Conservation (phyloP, 306 rosid genomes). For the Amphicarpaea edgeworthii region DNA sequence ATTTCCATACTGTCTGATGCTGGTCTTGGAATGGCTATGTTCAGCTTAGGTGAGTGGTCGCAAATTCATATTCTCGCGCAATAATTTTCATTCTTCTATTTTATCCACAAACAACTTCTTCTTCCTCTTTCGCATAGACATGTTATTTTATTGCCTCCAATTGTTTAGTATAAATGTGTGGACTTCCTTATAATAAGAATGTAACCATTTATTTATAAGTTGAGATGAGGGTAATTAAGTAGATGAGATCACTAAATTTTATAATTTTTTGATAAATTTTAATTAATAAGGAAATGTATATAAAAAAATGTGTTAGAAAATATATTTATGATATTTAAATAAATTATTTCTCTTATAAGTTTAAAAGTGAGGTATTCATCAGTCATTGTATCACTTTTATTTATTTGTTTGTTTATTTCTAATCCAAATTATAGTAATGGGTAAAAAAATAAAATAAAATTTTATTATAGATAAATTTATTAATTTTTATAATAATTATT, state of each 20-base stretch:
- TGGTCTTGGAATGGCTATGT: slow-evolving; percentile 99
- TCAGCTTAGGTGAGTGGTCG: slow-evolving; percentile 84
- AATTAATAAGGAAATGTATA: no score
- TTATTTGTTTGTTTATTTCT: neutral
- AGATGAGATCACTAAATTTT: no score
- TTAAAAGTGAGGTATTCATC: no score
- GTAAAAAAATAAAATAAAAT: no score
- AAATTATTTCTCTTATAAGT: no score
- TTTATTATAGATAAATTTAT: no score
- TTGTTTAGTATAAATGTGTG: neutral
- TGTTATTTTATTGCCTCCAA: neutral
- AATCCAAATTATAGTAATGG: neutral
- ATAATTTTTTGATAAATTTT: no score
- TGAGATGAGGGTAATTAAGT: no score
- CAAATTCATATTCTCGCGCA: slow-evolving; percentile 2
- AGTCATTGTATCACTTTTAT: no score
- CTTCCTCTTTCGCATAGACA: slow-evolving; percentile 20
- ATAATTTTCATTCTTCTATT: slow-evolving; percentile 29
- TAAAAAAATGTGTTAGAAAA: no score
- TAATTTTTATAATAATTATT: neutral
- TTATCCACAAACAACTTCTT: neutral
- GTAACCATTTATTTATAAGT: no score
- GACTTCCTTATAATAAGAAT: neutral
- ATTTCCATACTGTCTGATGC: slow-evolving; percentile 96
- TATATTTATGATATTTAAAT: no score